Evolutionary conservation across 2,329 filamentous ascomycete genomes (phyloP), one percentile per base, ranked within the genome.

Genomic region (Pseudonectria buxi): DNA sequence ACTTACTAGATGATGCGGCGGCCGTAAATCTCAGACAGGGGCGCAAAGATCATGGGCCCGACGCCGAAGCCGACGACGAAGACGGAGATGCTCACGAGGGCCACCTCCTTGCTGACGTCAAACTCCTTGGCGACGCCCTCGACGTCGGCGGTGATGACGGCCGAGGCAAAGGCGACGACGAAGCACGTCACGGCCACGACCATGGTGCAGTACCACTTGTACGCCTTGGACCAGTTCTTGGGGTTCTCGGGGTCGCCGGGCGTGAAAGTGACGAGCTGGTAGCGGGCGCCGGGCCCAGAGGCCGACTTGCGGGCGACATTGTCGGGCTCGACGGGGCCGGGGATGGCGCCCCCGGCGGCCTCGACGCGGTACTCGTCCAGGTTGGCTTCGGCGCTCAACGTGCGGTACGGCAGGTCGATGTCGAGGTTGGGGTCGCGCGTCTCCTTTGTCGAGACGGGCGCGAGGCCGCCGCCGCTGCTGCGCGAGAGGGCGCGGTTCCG

Each of bases 121-220:
- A 94, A 88, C 33, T 76, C 69, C 12, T 76, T 52, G 1, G 67
- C 57, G 0, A 86, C 78, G 2, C 80, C 83, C 3, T 55, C 64
- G 4, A 94, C 67, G 54, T 88, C 83, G 10, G 86, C 78, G 0
- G 87, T 94, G 54, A 94, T 80, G 46, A 94, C 81, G 33, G 79
- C 78, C 32, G 81, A 86, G 15, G 70, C 68, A 38, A 86, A 77
- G 0, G 82, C 80, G 29, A 86, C 82, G 27, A 84, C 79, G 54
- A 87, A 86, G 53, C 82, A 86, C 2, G 81, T 85, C 14, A 75
- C 44, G 2, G 87, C 83, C 0, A 94, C 86, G 12, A 86, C 78
- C 81, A 94, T 87, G 15, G 87, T 95, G 54, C 77, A 81, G 53
- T 81, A 86, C 85, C 86, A 90, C 62, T 89, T 92, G 58, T 68